These are phyloP conservation scores for Sphagnum tenellum DNA, from an alignment of 225 moss, liverwort and hornwort genomes.

Conservation along the genomic window DNA sequence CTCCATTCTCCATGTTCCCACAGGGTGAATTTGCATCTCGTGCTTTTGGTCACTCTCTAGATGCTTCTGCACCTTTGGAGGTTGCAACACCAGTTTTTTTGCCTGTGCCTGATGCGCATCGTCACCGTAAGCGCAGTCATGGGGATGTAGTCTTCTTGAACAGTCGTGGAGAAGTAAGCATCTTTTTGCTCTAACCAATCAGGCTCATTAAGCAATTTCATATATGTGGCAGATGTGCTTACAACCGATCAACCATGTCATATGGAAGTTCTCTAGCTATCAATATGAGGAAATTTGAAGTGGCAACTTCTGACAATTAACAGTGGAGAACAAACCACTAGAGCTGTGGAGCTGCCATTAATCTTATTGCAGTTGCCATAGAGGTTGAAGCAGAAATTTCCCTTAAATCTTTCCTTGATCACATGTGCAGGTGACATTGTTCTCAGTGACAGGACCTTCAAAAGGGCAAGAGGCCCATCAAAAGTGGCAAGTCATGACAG, in stretches of 20 bases:
- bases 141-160: constrained; percentile 91
- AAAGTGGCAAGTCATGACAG: constrained; percentile 74
- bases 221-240: too few species aligned
- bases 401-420: not conserved
- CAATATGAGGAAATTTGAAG: too few species aligned
- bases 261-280: too few species aligned
- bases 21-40: constrained; percentile 51
- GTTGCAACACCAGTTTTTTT: constrained; percentile 74
- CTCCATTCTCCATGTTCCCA: constrained; percentile 61
- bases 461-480: constrained; percentile 63
- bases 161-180: constrained; percentile 78
- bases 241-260: too few species aligned
- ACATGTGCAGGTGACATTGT: constrained; percentile 65
- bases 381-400: too few species aligned
- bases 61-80: constrained; percentile 53
- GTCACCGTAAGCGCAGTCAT: constrained; percentile 79
- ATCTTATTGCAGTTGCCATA: too few species aligned
- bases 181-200: not conserved
- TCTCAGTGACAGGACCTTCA: constrained; percentile 39
- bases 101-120: constrained; percentile 57
- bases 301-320: too few species aligned
- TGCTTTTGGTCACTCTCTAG: constrained; percentile 45
- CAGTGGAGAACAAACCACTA: too few species aligned
- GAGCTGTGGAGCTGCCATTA: too few species aligned
- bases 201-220: too few species aligned